Percentiles rank a stretch among this genome's conserved stretches.
phyloP scores from a whole-genome alignment of 805 yeast genomes.

The Priceomyces melissophilus region DNA sequence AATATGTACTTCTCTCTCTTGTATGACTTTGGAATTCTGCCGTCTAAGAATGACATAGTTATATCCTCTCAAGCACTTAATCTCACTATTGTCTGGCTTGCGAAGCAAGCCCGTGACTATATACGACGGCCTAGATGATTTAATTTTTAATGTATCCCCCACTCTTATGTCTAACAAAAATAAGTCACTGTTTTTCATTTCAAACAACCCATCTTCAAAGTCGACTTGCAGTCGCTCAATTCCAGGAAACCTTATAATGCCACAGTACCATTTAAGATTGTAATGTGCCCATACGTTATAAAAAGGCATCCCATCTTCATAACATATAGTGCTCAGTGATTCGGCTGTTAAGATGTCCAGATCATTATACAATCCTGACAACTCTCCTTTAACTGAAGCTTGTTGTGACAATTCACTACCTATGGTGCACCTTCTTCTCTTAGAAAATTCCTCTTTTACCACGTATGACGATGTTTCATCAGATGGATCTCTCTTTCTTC shows the following conservation, averaged over 20 bases:
- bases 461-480: too few species aligned
- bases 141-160: constrained; percentile 50
- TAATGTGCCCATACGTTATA: constrained; percentile 53
- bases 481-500: too few species aligned
- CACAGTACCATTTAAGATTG: constrained; percentile 50
- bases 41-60: constrained; percentile 43
- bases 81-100: constrained; percentile 16
- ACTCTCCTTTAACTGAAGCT: background rate
- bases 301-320: too few species aligned
- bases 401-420: background rate
- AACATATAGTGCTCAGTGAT: too few species aligned
- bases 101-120: constrained; percentile 43
- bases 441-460: too few species aligned
- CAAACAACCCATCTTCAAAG: constrained; percentile 36
- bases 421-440: background rate
- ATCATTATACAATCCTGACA: background rate
- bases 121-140: constrained; percentile 28
- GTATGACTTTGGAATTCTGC: constrained; percentile 13
- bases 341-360: background rate
- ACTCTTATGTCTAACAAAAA: constrained; percentile 51
- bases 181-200: constrained; percentile 35
- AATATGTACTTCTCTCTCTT: constrained; percentile 21
- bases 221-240: constrained; percentile 31
- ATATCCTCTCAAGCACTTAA: constrained; percentile 61
- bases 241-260: constrained; percentile 29